Evolutionary conservation across 2,329 filamentous ascomycete species (phyloP), one percentile per base, ranked within the genome.

Genomic region (Pseudogymnoascus sp.): DNA sequence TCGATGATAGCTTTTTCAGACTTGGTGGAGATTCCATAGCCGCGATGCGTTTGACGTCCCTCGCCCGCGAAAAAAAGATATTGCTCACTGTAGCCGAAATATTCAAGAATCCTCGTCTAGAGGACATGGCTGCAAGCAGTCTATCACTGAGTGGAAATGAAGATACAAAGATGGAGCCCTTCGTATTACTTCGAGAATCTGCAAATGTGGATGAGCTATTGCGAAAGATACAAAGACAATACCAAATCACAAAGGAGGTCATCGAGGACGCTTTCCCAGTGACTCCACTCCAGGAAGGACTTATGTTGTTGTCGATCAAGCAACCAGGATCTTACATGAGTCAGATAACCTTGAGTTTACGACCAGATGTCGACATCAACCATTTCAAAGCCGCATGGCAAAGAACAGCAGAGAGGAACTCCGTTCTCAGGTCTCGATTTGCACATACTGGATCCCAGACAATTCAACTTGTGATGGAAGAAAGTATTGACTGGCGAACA

Each of bases 11-110:
- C 65, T 79, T 79, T 70, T 75, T 75, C 65, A 64, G 66, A 1
- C 65, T 75, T 0, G 72, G 73, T n/a, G 74, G 74, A n/a, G 73
- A 74, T 59, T 75, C 73, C 0, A 61, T 75, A 0, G 40, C 63
- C 14, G 72, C 72, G 1, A 78, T 76, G 70, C 78, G 76, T 38
- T 66, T 82, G 4, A 79, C 82, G 0, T 75, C 79, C 23, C 72
- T 37, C n/a, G 46, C 63, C 28, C 65, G 64, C 31, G 56, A 18
- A 23, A 28, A 36, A 12, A 28, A 59, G 16, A 28, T 78, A 38
- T 69, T 71, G 25, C 67, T 78, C 44, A 75, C 74, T 6, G 75
- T 77, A 44, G 74, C 74, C 4, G 76, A 77, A 67, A 73, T 77
- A 25, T 77, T 78, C 70, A 71, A 71, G 59, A 75, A 76, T 62